Evolutionary conservation across 1,284 basidiomycete species (phyloP).

Genomic region (Ustilago hordei): DNA sequence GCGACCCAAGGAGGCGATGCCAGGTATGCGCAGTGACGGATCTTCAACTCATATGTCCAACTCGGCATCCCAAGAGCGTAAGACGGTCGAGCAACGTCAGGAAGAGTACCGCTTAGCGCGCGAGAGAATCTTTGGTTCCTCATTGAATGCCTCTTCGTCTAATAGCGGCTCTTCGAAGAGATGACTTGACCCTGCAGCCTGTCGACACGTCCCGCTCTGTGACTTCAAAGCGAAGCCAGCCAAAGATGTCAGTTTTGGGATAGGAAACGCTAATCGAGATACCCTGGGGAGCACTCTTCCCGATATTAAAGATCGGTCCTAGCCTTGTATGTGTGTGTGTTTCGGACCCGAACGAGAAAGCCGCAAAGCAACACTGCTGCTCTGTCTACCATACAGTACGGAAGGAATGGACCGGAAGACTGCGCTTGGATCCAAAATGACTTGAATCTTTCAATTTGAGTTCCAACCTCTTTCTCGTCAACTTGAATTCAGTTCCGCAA

Average conservation of each 20-base stretch:
- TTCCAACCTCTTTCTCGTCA: background rate
- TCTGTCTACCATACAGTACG: background rate
- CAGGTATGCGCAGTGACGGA: conserved; percentile 45
- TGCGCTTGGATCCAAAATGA: background rate
- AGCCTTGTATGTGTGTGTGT: background rate
- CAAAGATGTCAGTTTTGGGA: background rate
- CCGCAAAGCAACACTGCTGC: background rate
- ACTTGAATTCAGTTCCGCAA: background rate
- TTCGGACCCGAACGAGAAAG: background rate
- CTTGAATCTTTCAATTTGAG: background rate
- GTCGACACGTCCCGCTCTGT: background rate
- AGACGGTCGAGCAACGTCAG: conserved; percentile 51
- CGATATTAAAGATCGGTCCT: background rate
- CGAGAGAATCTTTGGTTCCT: conserved; percentile 47
- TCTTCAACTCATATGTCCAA: conserved; percentile 13
- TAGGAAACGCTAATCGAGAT: conserved; percentile 1
- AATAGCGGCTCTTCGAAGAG: conserved; percentile 10
- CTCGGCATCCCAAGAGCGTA: conserved; percentile 31
- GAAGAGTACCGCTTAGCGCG: conserved; percentile 47
- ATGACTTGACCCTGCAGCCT: background rate
- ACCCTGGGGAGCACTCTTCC: background rate
- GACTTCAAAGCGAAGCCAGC: background rate
- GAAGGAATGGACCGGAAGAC: conserved; percentile 1
- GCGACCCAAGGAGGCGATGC: conserved; percentile 33
- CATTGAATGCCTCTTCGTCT: background rate